phyloP scores from a whole-genome alignment of 805 yeast genomes.

The Hermanozyma aechmeae region DNA sequence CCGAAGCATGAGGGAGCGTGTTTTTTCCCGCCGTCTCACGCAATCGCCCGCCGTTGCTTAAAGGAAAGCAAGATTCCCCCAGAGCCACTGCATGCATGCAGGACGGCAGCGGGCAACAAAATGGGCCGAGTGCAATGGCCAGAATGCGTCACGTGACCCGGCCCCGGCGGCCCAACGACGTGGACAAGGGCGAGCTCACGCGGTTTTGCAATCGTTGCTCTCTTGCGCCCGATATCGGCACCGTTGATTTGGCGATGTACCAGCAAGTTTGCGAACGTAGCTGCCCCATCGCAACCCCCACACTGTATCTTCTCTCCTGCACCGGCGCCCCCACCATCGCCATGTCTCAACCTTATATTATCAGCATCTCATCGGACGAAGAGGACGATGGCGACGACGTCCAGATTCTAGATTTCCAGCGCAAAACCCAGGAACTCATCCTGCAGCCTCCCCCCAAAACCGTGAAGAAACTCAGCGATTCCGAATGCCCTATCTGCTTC shows the following conservation, averaged over 20 bases:
- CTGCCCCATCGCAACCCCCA: background rate
- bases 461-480: constrained; percentile 23
- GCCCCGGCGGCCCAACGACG: no score
- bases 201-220: no score
- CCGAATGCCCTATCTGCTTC: constrained; percentile 36
- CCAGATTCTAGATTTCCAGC: constrained; percentile 27
- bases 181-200: no score
- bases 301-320: background rate
- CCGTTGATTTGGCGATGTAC: background rate
- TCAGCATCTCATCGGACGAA: constrained; percentile 10
- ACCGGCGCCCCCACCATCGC: background rate
- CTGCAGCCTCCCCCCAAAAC: constrained; percentile 13
- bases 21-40: no score
- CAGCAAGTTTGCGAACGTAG: background rate
- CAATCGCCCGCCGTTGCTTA: no score
- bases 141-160: no score
- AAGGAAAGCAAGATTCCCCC: background rate
- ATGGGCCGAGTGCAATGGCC: no score
- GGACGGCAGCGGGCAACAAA: background rate
- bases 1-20: no score
- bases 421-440: constrained; percentile 25
- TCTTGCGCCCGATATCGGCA: no score
- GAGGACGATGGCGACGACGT: constrained; percentile 22
- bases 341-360: constrained; percentile 7
- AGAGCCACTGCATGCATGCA: background rate